Percentiles rank a stretch among this genome's conserved stretches.
phyloP scores from a whole-genome alignment of 2,329 filamentous ascomycete genomes.

The Alternaria triticimaculans region DNA sequence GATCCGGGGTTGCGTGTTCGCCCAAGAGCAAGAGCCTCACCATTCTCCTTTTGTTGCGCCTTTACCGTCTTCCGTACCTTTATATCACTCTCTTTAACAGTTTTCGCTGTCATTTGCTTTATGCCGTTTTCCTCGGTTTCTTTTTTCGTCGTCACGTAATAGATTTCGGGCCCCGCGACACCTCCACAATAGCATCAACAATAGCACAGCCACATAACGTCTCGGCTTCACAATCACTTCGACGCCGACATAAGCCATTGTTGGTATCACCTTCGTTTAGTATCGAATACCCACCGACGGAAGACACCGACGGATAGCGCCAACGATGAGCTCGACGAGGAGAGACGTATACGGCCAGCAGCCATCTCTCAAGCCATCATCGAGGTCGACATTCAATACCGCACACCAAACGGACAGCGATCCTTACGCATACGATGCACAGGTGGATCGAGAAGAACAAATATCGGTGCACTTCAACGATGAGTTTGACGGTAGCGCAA shows the following conservation, averaged over 20 bases:
- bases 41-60: slow-evolving; percentile 21
- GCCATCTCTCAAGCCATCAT: slow-evolving; percentile 18
- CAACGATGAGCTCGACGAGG: slow-evolving; percentile 27
- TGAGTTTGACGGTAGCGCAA: slow-evolving; percentile 2
- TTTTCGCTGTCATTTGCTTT: slow-evolving; percentile 12
- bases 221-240: slow-evolving; percentile 34
- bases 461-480: slow-evolving; percentile 36
- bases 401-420: slow-evolving; percentile 3
- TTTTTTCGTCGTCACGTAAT: slow-evolving; percentile 22
- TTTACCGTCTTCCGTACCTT: slow-evolving; percentile 17
- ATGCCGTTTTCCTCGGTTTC: slow-evolving; percentile 15
- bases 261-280: slow-evolving; percentile 21
- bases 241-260: slow-evolving; percentile 34
- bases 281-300: slow-evolving; percentile 1
- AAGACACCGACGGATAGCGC: slow-evolving; percentile 4
- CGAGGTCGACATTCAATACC: slow-evolving; percentile 13
- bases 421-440: neutral
- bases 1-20: slow-evolving; percentile 37
- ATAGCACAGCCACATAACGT: slow-evolving; percentile 34
- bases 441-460: slow-evolving; percentile 28
- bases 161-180: slow-evolving; percentile 20
- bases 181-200: slow-evolving; percentile 28
- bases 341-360: slow-evolving; percentile 19
- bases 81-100: slow-evolving; percentile 9
- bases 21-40: slow-evolving; percentile 27